Evolutionary conservation across 2,329 filamentous ascomycete genomes (phyloP).

Genomic region (Hymenoscyphus salicellus): DNA sequence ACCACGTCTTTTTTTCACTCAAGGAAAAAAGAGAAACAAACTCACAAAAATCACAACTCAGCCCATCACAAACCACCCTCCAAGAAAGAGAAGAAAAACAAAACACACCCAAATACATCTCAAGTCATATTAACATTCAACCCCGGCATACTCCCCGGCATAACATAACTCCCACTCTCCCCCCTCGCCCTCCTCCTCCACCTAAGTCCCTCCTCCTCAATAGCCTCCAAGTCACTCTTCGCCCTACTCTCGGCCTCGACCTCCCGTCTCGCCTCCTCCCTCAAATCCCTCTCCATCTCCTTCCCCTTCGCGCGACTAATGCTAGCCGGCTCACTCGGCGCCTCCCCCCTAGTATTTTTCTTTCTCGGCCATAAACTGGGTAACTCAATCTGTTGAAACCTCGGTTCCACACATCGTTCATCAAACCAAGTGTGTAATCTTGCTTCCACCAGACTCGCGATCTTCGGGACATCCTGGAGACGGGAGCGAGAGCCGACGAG

Average conservation of each 20-base stretch:
- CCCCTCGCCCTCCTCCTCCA: conserved; percentile 36
- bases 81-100: neutral
- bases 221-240: conserved; percentile 23
- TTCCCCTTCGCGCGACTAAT: conserved; percentile 54
- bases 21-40: neutral
- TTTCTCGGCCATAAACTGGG: conserved; percentile 82
- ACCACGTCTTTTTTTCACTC: neutral
- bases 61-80: neutral
- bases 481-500: conserved; percentile 76
- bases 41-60: neutral
- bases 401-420: conserved; percentile 78
- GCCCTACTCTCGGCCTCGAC: conserved; percentile 44
- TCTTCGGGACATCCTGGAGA: conserved; percentile 83
- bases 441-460: conserved; percentile 77
- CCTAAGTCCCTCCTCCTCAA: conserved; percentile 34
- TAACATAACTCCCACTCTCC: conserved; percentile 33
- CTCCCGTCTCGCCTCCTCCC: conserved; percentile 50
- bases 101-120: neutral
- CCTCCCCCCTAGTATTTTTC: conserved; percentile 74
- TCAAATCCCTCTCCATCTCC: conserved; percentile 50
- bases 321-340: conserved; percentile 42
- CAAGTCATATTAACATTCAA: conserved; percentile 25
- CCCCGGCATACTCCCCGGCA: conserved; percentile 39
- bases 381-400: conserved; percentile 82
- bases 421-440: conserved; percentile 84